These are phyloP conservation scores for Euphrasia arctica DNA, from an alignment of 305 asterid species.

Conservation along the genomic window DNA sequence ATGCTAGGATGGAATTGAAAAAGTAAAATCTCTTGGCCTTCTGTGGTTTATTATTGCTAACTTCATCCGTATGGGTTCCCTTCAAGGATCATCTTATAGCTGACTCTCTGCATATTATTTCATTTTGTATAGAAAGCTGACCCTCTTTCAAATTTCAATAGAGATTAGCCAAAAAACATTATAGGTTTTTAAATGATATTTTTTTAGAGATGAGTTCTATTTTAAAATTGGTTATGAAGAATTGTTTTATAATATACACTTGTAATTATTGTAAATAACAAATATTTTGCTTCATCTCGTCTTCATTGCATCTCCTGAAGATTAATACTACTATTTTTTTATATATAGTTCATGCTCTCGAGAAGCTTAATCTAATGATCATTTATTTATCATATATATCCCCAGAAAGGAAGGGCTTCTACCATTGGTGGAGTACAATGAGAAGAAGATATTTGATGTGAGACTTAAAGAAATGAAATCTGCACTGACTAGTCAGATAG, in stretches of 20 bases:
- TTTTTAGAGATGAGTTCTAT: not conserved
- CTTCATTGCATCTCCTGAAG: not conserved
- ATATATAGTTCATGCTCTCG: constrained; percentile 3
- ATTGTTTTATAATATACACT: not conserved
- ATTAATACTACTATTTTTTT: not conserved
- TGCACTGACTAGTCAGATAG: constrained; percentile 77
- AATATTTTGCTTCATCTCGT: not conserved
- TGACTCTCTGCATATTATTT: not conserved
- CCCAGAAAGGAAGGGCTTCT: constrained; percentile 85
- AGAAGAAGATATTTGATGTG: constrained; percentile 87
- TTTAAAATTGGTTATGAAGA: not conserved
- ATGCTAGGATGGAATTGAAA: not conserved
- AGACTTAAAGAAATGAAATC: constrained; percentile 90
- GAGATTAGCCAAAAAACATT: not conserved
- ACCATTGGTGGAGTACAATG: constrained; percentile 76
- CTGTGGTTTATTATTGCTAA: not conserved
- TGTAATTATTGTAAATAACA: too few species aligned
- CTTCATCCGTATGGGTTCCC: not conserved
- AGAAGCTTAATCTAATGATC: constrained; percentile 13
- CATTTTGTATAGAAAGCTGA: not conserved
- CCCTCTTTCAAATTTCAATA: not conserved
- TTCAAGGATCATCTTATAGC: not conserved
- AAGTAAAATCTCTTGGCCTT: not conserved
- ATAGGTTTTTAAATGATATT: not conserved
- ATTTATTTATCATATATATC: constrained; percentile 14